Conservation (phyloP, 192 early-diverging fungal genomes). For the Chytriomyces sp. region DNA sequence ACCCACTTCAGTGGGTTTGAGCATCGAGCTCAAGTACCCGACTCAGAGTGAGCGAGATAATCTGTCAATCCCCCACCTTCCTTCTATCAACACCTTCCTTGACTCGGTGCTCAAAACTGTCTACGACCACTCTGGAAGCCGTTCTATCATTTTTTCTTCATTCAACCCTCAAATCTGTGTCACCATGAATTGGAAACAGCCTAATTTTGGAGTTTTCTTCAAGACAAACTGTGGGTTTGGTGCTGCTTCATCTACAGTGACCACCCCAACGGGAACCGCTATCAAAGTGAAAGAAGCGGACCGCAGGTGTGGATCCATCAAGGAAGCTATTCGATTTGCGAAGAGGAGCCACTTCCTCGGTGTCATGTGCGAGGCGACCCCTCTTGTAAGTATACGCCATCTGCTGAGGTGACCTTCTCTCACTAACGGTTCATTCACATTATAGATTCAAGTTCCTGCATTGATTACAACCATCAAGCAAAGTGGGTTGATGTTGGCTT, state of each 20-base stretch:
- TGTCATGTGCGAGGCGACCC: constrained; percentile 85
- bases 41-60: constrained; percentile 60
- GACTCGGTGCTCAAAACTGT: constrained; percentile 86
- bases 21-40: constrained; percentile 89
- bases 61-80: constrained; percentile 57
- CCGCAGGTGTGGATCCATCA: constrained; percentile 67
- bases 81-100: constrained; percentile 81
- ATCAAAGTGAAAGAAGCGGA: constrained; percentile 39
- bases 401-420: background rate
- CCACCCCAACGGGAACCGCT: background rate
- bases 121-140: constrained; percentile 68
- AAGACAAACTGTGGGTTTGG: constrained; percentile 76
- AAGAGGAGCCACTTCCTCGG: constrained; percentile 91
- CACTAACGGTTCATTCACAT: background rate
- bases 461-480: constrained; percentile 92
- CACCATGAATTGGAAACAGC: constrained; percentile 98
- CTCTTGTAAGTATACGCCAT: constrained; percentile 63
- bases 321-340: constrained; percentile 93
- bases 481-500: constrained; percentile 86
- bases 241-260: background rate
- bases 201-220: constrained; percentile 96
- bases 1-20: constrained; percentile 74
- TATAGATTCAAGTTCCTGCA: constrained; percentile 84
- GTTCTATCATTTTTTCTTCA: constrained; percentile 81
- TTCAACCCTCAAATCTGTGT: constrained; percentile 91